Percentiles rank a stretch among this genome's conserved stretches.
phyloP scores from a whole-genome alignment of 2,329 filamentous ascomycete genomes.

The Massarina eburnea region DNA sequence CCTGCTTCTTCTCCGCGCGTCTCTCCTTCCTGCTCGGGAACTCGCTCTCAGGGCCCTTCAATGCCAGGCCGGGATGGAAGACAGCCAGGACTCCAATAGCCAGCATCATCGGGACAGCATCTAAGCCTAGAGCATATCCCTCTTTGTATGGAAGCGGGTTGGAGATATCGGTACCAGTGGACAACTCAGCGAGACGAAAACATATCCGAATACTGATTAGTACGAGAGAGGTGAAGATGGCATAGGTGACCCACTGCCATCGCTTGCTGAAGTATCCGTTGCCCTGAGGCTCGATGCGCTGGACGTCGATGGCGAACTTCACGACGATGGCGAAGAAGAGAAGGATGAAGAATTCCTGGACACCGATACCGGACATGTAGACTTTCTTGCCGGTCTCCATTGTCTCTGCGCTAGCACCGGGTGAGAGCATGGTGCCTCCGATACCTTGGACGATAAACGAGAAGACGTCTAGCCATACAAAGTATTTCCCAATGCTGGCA shows the following conservation, averaged over 20 bases:
- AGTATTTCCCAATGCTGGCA: constrained; percentile 43
- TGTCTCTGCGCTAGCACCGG: constrained; percentile 21
- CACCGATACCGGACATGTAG: constrained; percentile 42
- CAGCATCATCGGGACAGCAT: constrained; percentile 60
- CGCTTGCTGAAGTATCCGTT: neutral
- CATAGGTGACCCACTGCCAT: constrained; percentile 37
- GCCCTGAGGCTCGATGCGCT: constrained; percentile 5
- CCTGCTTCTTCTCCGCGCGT: constrained; percentile 25
- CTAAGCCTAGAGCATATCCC: constrained; percentile 54
- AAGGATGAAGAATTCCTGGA: constrained; percentile 36
- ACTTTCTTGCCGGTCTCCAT: constrained; percentile 45
- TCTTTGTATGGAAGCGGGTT: constrained; percentile 55
- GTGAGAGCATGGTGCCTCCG: constrained; percentile 42
- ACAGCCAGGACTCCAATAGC: constrained; percentile 22
- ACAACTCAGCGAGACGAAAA: constrained; percentile 62
- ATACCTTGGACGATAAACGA: constrained; percentile 49
- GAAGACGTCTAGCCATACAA: constrained; percentile 49
- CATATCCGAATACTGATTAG: constrained; percentile 58
- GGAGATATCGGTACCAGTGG: constrained; percentile 45
- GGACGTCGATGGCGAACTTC: constrained; percentile 19
- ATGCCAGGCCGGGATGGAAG: constrained; percentile 26
- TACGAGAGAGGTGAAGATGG: constrained; percentile 44
- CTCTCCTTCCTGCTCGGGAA: constrained; percentile 28
- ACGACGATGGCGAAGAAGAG: constrained; percentile 23
- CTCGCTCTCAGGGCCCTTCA: constrained; percentile 26